phyloP scores from a whole-genome alignment of 768 basidiomycete species.

The Phylloporus sp. region DNA sequence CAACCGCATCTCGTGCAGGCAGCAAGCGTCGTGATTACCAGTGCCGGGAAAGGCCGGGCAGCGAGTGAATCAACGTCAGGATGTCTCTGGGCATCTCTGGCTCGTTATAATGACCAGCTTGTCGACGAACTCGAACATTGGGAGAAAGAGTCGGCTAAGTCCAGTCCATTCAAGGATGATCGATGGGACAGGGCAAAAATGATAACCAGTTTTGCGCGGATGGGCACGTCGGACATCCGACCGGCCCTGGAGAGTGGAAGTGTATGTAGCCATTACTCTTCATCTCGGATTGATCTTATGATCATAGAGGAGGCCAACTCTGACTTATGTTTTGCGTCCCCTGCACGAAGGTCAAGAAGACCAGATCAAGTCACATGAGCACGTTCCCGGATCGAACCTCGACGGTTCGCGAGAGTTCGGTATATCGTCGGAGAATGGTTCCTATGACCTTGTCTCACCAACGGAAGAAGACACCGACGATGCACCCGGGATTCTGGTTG shows the following conservation, averaged over 20 bases:
- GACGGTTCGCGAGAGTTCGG: background rate
- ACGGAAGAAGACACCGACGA: constrained; percentile 15
- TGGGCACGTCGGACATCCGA: constrained; percentile 37
- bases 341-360: constrained; percentile 26
- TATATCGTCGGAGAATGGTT: constrained; percentile 2
- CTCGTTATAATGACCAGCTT: constrained; percentile 74
- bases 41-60: constrained; percentile 36
- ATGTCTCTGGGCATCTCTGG: constrained; percentile 66
- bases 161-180: constrained; percentile 46
- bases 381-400: background rate
- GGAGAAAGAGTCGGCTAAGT: constrained; percentile 46
- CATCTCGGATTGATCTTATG: background rate
- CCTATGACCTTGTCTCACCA: background rate
- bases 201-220: constrained; percentile 67
- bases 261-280: constrained; percentile 9
- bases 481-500: constrained; percentile 49
- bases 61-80: constrained; percentile 29
- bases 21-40: constrained; percentile 50
- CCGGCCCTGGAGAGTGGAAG: background rate
- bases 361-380: constrained; percentile 38
- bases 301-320: constrained; percentile 35
- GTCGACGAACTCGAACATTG: constrained; percentile 57
- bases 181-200: constrained; percentile 75
- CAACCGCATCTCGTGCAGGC: constrained; percentile 51
- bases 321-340: constrained; percentile 44